Base-by-base conservation (phyloP, 2,329 filamentous ascomycete genomes). In the Aspergillus ochraceoroseus region DNA sequence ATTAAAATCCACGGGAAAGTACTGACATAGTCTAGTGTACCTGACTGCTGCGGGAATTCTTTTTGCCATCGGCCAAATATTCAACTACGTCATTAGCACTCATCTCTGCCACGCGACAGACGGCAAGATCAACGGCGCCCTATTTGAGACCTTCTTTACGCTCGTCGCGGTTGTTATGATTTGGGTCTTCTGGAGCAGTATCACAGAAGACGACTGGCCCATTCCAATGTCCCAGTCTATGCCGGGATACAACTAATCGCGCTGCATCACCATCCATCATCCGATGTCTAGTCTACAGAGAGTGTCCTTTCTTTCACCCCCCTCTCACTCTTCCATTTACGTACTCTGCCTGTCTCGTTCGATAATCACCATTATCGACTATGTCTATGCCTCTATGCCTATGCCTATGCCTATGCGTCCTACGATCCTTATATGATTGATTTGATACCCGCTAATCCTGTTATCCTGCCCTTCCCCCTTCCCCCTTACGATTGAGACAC, bases 191-290 rank as follows among this genome's bases (percentile, higher is more conserved):
- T 98, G 92, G 92, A 94, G 88, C 32, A 95, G 88, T 70, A 98
- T 98, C 57, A 98, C 92, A 11, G 92, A 98, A 68, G 92, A 98
- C 58, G 90, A 95, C 70, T 98, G 92, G 92, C 87, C 89, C 2
- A 73, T 77, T 64, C 71, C 74, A 12, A 46, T 57, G 30, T 35
- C 41, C 12, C 36, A 32, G 27, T 48, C 28, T 42, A 49, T 19
- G 43, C 46, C 35, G 7, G 61, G 53, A 32, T 67, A 64, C 53
- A 63, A 55, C 41, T 51, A 37, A 36, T 45, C 8, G 4, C 20
- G 27, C 13, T 31, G 3, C 9, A 6, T n/a, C 29, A 7, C 29
- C 5, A 32, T 5, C 13, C 26, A 14, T 28, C 31, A 33, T 3
- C 15, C 22, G 14, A 33, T 23, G 31, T 20, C 31, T 15, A 32